phyloP scores from a whole-genome alignment of 805 yeast species.

The Suhomyces sp. region DNA sequence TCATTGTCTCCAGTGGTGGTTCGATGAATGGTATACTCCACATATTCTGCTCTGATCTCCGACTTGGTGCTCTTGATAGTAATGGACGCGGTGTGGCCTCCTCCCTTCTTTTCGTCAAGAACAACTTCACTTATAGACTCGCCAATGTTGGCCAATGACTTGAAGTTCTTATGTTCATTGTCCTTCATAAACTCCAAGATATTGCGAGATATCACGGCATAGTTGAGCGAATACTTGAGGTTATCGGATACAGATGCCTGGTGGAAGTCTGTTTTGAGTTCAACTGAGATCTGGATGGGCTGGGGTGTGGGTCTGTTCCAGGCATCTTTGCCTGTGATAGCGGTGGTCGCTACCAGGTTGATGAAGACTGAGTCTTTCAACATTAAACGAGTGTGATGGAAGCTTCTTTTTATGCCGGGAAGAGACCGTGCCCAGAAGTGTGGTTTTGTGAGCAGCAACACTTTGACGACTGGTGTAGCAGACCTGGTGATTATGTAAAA shows the following conservation, averaged over 20 bases:
- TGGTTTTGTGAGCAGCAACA: not conserved
- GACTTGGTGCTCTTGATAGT: constrained; percentile 50
- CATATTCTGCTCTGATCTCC: constrained; percentile 55
- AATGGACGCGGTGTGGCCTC: constrained; percentile 45
- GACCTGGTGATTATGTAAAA: too few relatives aligned
- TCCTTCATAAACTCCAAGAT: constrained; percentile 52
- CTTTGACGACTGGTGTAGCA: constrained; percentile 2
- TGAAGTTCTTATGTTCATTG: constrained; percentile 40
- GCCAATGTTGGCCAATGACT: constrained; percentile 48
- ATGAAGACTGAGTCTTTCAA: constrained; percentile 45
- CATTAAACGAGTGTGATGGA: constrained; percentile 6
- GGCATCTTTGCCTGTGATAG: constrained; percentile 70
- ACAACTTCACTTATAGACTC: constrained; percentile 46
- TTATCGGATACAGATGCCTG: constrained; percentile 82
- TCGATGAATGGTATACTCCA: constrained; percentile 43
- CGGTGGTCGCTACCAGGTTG: constrained; percentile 56
- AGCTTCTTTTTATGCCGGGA: not conserved
- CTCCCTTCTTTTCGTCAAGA: constrained; percentile 42
- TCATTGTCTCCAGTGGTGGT: constrained; percentile 15
- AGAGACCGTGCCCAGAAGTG: not conserved
- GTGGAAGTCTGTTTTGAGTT: constrained; percentile 63
- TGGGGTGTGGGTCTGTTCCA: constrained; percentile 71
- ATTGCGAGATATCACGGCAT: constrained; percentile 76
- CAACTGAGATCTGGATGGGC: constrained; percentile 60
- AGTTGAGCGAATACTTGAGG: constrained; percentile 77